Base-by-base conservation (phyloP, 139 green algal genomes). In the Trebouxia sp. region DNA sequence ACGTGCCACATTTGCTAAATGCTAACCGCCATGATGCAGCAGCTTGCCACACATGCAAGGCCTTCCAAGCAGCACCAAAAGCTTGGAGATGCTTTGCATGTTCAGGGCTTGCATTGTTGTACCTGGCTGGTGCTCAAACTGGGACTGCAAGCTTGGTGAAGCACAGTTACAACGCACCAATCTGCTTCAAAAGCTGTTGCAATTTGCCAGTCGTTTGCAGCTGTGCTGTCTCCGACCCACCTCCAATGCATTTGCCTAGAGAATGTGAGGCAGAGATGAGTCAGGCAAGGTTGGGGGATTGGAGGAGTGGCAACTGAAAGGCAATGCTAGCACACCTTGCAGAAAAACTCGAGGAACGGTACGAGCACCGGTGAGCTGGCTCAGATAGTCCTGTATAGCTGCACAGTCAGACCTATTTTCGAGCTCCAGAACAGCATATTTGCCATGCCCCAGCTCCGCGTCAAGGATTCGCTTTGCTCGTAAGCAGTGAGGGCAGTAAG, bases 281-380 rank as follows among this genome's bases (percentile, higher is more conserved):
- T n/a, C n/a, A n/a, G n/a, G n/a, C n/a, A n/a, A n/a, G n/a, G n/a
- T n/a, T n/a, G n/a, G n/a, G n/a, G n/a, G n/a, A n/a, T n/a, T n/a
- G n/a, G n/a, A n/a, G n/a, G n/a, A n/a, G n/a, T n/a, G n/a, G n/a
- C n/a, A n/a, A n/a, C n/a, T n/a, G n/a, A n/a, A n/a, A n/a, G n/a
- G n/a, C n/a, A n/a, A n/a, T n/a, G n/a, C n/a, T 0, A 12, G 6
- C 6, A 17, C 11, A 72, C 62, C 62, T 39, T 38, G 9, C 45
- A 83, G 76, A 43, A 83, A 83, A 1, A 83, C 79, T 12, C 79
- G 42, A n/a, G 79, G 79, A 11, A 83, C 79, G 8, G 79, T 70
- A 15, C 62, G 11, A 24, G 30, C 79, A 10, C 79, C 79, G 5
- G 79, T 83, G 12, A 83, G n/a, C 8, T 48, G 41, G 12, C 28